Evolutionary conservation across 805 yeast genomes (phyloP).

Genomic region (Barnettozyma wickerhamii): DNA sequence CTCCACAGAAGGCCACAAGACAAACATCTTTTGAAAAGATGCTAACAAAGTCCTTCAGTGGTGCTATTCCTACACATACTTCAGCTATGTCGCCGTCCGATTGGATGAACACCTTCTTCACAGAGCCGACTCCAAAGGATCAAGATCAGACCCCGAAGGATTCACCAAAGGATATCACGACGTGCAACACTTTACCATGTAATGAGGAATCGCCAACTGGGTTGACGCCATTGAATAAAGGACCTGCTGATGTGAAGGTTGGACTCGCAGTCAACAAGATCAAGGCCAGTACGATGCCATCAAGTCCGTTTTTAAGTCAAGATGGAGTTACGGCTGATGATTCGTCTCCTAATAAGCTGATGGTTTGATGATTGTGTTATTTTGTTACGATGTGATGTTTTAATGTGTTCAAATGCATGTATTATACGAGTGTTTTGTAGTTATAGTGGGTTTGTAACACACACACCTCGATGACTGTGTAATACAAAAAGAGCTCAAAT

Average conservation of each 20-base stretch:
- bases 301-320: conserved; percentile 17
- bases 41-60: conserved; percentile 35
- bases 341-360: neutral
- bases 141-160: conserved; percentile 19
- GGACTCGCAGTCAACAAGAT: conserved; percentile 2
- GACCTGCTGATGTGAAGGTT: neutral
- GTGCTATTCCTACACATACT: conserved; percentile 16
- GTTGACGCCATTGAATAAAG: neutral
- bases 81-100: conserved; percentile 20
- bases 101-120: conserved; percentile 25
- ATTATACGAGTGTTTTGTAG: too few relatives aligned
- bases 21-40: conserved; percentile 37
- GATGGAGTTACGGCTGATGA: neutral
- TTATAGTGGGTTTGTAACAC: too few relatives aligned
- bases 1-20: conserved; percentile 10
- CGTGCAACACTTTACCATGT: conserved; percentile 29
- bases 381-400: neutral
- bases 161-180: conserved; percentile 27
- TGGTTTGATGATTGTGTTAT: neutral
- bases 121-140: conserved; percentile 26
- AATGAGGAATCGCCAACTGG: conserved; percentile 15
- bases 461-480: too few relatives aligned
- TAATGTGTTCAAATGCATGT: too few relatives aligned
- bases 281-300: conserved; percentile 18
- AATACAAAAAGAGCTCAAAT: too few relatives aligned